Conservation (phyloP, 2,329 filamentous ascomycete species). For the Zymoseptoria tritici region DNA sequence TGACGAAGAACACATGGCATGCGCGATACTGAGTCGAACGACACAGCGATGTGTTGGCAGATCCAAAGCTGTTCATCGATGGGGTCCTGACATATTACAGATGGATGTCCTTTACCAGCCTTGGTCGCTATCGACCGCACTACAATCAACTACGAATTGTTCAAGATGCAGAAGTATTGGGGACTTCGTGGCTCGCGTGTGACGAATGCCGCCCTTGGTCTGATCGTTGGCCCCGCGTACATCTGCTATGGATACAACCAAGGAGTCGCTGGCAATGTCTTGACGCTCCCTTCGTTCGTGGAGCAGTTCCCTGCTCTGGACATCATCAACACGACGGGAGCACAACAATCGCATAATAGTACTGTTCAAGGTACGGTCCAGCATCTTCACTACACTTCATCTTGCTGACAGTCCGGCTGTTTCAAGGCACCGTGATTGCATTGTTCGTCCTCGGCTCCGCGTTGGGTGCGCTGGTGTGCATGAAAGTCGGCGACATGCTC, state of each 20-base stretch:
- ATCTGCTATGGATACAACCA: constrained; percentile 1
- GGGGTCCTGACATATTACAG: no score
- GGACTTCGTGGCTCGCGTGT: background rate
- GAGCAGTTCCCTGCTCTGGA: background rate
- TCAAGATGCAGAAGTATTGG: constrained; percentile 1
- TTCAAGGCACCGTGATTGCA: background rate
- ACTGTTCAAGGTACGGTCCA: background rate
- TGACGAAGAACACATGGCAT: background rate
- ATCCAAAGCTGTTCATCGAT: no score
- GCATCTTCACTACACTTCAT: no score
- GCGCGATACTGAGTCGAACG: no score
- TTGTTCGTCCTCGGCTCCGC: constrained; percentile 55
- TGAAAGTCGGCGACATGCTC: constrained; percentile 41
- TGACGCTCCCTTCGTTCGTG: background rate
- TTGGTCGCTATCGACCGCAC: background rate
- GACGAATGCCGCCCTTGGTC: background rate
- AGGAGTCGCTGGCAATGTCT: background rate
- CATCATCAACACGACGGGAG: constrained; percentile 1
- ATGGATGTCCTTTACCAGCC: no score
- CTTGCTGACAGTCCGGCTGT: no score
- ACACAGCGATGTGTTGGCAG: no score
- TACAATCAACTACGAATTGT: background rate
- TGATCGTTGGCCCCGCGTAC: constrained; percentile 1
- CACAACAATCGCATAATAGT: background rate
- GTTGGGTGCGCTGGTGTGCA: constrained; percentile 45